Evolutionary conservation across 2,329 filamentous ascomycete species (phyloP).

Genomic region (Aspergillus aculeatus): DNA sequence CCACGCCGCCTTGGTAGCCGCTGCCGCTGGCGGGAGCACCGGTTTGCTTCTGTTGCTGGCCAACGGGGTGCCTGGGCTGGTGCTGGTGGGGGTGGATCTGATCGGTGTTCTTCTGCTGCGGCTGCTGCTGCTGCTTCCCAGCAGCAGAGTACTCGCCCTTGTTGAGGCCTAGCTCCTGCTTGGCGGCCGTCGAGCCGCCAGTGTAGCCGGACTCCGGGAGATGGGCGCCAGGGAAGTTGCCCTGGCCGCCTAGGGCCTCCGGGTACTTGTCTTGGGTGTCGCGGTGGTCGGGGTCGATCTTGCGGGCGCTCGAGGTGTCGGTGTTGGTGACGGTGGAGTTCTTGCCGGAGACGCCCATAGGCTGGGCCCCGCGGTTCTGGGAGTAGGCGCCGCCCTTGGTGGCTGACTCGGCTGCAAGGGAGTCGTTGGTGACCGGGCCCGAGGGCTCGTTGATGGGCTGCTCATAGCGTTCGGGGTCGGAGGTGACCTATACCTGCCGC

Average conservation of each 20-base stretch:
- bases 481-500: conserved; percentile 35
- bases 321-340: conserved; percentile 58
- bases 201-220: conserved; percentile 33
- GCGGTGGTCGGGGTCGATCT: conserved; percentile 48
- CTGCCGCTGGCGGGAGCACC: conserved; percentile 24
- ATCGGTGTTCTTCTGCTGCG: background rate
- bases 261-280: conserved; percentile 46
- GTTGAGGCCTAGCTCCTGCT: conserved; percentile 30
- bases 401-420: conserved; percentile 73
- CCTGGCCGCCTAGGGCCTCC: conserved; percentile 39
- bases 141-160: conserved; percentile 21
- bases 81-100: background rate
- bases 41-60: background rate
- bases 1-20: conserved; percentile 26
- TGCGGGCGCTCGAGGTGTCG: conserved; percentile 54
- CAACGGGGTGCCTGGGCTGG: background rate
- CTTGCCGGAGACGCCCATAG: conserved; percentile 50
- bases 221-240: conserved; percentile 40
- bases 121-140: conserved; percentile 10
- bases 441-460: conserved; percentile 61
- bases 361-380: conserved; percentile 56
- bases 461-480: conserved; percentile 48
- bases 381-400: conserved; percentile 60
- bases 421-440: conserved; percentile 65
- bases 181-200: conserved; percentile 35